Conservation (phyloP, 2,329 filamentous ascomycete species). For the Botrytis byssoidea region DNA sequence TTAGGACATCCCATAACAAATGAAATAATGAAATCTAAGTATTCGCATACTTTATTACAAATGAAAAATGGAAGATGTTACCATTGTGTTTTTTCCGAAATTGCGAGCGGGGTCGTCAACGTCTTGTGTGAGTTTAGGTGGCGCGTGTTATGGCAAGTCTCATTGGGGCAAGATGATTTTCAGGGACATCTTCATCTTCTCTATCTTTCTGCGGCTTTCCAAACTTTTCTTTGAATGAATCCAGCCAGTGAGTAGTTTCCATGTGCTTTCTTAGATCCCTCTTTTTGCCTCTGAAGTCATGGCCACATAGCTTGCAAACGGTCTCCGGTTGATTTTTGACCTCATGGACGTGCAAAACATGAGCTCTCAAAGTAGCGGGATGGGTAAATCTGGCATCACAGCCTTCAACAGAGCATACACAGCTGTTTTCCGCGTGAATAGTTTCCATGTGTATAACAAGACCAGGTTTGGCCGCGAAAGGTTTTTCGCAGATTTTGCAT, state of each 20-base stretch:
- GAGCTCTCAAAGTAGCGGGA: accelerated
- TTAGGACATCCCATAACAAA: not conserved
- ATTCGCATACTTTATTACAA: not conserved
- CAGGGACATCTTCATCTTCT: not conserved
- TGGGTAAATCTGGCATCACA: not conserved
- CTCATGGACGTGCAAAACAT: accelerated
- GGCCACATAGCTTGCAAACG: not conserved
- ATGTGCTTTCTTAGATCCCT: accelerated
- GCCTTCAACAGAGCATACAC: not conserved
- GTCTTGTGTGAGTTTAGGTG: accelerated
- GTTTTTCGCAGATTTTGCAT: not conserved
- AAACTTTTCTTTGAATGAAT: not conserved
- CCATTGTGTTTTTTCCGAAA: not conserved
- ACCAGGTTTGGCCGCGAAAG: accelerated
- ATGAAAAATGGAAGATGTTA: not conserved
- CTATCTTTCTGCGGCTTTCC: not conserved
- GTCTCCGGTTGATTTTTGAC: not conserved
- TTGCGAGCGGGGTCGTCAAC: not conserved
- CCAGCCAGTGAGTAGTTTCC: not conserved
- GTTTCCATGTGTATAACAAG: not conserved
- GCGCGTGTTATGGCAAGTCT: not conserved
- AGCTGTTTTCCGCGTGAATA: not conserved
- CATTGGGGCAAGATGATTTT: not conserved
- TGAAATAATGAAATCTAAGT: not conserved
- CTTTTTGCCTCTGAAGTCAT: not conserved